phyloP scores from a whole-genome alignment of 2,329 filamentous ascomycete species.

The Cordyceps sp. region DNA sequence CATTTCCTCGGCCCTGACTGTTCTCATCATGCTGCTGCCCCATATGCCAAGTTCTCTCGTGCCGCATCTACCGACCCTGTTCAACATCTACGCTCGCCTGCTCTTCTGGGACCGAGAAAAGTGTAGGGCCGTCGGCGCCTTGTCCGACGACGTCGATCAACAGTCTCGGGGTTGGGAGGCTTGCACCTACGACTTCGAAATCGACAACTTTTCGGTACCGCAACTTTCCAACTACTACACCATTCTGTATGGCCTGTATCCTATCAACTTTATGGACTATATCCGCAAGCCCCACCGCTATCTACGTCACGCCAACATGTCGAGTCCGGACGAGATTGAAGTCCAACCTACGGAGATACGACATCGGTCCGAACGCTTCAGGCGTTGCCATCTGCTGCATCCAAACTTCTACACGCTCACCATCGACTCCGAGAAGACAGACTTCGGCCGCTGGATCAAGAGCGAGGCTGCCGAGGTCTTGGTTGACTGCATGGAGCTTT shows the following conservation, averaged over 20 bases:
- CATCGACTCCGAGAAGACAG: constrained; percentile 62
- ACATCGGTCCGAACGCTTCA: constrained; percentile 57
- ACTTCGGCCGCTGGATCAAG: constrained; percentile 63
- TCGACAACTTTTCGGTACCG: constrained; percentile 44
- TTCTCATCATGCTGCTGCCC: constrained; percentile 66
- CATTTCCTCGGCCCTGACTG: constrained; percentile 58
- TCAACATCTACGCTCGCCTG: constrained; percentile 66
- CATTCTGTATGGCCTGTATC: constrained; percentile 68
- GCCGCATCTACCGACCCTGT: constrained; percentile 52
- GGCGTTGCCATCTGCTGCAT: constrained; percentile 57
- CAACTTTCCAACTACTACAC: constrained; percentile 65
- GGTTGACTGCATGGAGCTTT: constrained; percentile 62
- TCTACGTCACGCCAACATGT: constrained; percentile 54
- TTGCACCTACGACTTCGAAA: constrained; percentile 41
- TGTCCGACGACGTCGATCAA: constrained; percentile 21
- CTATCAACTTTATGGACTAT: constrained; percentile 75
- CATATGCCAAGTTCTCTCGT: constrained; percentile 62
- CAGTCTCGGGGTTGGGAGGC: constrained; percentile 40
- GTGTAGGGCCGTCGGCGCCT: constrained; percentile 19
- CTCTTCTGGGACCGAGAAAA: constrained; percentile 58
- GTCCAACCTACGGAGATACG: constrained; percentile 65
- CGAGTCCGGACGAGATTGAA: constrained; percentile 56
- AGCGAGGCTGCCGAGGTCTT: constrained; percentile 67
- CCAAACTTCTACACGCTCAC: constrained; percentile 74
- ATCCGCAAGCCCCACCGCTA: constrained; percentile 69